phyloP scores from a whole-genome alignment of 1,139 yeast genomes.

The Magnusiomyces suaveolens region DNA sequence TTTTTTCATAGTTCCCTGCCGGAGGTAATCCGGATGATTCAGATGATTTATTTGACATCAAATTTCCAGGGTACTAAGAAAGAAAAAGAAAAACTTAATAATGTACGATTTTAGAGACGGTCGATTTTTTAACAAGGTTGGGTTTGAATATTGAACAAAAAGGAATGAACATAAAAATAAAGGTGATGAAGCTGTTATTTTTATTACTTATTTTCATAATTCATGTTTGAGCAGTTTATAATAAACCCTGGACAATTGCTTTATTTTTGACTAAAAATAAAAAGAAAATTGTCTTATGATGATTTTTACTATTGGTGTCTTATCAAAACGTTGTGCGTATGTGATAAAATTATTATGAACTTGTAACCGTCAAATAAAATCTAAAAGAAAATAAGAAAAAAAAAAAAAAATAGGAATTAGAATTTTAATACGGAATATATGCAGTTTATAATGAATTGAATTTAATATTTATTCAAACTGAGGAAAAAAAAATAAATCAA shows the following conservation, averaged over 20 bases:
- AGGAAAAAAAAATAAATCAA: neutral
- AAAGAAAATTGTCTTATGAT: neutral
- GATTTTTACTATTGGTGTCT: neutral
- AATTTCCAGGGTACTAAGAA: neutral
- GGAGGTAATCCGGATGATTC: neutral
- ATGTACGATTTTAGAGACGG: neutral
- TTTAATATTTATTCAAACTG: neutral
- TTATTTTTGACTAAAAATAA: no score
- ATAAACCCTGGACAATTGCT: neutral
- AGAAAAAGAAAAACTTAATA: neutral
- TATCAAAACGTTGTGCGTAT: neutral
- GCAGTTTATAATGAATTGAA: neutral
- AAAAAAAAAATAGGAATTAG: neutral
- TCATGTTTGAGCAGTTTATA: neutral
- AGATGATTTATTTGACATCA: constrained; percentile 1
- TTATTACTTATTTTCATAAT: neutral
- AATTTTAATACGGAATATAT: neutral
- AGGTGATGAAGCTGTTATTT: neutral
- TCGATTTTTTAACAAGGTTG: neutral
- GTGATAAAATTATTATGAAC: neutral
- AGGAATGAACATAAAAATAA: neutral
- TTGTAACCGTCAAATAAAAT: neutral
- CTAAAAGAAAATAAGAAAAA: neutral
- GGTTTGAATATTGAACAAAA: neutral
- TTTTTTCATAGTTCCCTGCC: constrained; percentile 3